A percentile compares a stretch with the other conserved stretches of the same genome.
phyloP scores from a whole-genome alignment of 805 yeast species.

The Cyberlindnera japonica region DNA sequence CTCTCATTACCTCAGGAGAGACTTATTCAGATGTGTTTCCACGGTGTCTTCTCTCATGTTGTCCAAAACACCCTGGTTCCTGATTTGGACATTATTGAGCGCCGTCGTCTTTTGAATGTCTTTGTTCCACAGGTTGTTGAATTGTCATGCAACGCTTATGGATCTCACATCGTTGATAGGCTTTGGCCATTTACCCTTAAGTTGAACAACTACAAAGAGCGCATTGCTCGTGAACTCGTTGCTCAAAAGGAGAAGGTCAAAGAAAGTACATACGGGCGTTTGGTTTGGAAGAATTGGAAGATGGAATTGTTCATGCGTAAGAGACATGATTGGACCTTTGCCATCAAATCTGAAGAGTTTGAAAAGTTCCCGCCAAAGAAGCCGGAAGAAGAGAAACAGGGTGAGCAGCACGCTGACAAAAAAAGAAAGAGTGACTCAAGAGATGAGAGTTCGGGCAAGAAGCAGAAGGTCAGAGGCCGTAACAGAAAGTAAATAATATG shows the following conservation, averaged over 20 bases:
- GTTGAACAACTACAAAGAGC: slow-evolving; percentile 80
- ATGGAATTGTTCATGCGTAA: slow-evolving; percentile 75
- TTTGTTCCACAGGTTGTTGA: slow-evolving; percentile 53
- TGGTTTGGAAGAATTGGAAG: slow-evolving; percentile 94
- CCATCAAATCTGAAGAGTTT: slow-evolving; percentile 51
- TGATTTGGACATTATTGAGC: slow-evolving; percentile 46
- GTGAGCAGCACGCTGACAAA: slow-evolving; percentile 10
- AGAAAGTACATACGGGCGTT: slow-evolving; percentile 80
- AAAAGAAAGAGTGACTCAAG: slow-evolving; percentile 13
- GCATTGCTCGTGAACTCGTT: slow-evolving; percentile 67
- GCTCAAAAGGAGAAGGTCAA: slow-evolving; percentile 65
- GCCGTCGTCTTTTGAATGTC: slow-evolving; percentile 67
- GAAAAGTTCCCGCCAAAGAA: slow-evolving; percentile 35
- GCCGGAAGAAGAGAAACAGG: slow-evolving; percentile 20
- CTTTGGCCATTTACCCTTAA: slow-evolving; percentile 76
- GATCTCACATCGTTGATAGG: slow-evolving; percentile 85
- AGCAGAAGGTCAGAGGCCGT: slow-evolving; percentile 29
- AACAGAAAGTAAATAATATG: slow-evolving; percentile 25
- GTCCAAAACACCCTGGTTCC: slow-evolving; percentile 63
- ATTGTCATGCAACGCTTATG: slow-evolving; percentile 80
- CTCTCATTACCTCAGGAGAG: slow-evolving; percentile 58
- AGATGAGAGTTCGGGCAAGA: slow-evolving; percentile 12
- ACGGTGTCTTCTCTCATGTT: slow-evolving; percentile 89
- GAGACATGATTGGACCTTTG: slow-evolving; percentile 76
- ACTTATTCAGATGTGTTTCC: slow-evolving; percentile 71